Evolutionary conservation across 1,139 yeast genomes (phyloP).

Genomic region (Spathaspora sp.): DNA sequence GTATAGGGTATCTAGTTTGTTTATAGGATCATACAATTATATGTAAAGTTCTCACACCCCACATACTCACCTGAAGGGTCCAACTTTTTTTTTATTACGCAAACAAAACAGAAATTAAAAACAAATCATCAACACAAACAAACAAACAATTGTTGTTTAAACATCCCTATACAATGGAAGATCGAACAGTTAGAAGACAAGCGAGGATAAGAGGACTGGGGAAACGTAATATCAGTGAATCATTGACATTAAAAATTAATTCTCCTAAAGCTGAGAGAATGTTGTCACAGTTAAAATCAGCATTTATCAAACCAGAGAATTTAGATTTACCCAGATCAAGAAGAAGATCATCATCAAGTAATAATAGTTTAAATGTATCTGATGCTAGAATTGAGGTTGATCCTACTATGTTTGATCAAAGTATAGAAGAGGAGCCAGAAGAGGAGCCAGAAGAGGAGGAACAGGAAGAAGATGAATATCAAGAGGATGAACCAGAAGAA

Average conservation of each 20-base stretch:
- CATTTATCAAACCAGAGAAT: slow-evolving; percentile 2
- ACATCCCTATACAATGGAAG: slow-evolving; percentile 5
- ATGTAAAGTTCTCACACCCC: no score
- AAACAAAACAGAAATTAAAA: not conserved
- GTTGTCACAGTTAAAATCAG: slow-evolving; percentile 5
- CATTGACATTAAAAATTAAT: slow-evolving; percentile 1
- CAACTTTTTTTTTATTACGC: not conserved
- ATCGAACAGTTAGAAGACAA: slow-evolving; percentile 20
- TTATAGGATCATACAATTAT: no score
- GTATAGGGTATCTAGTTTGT: no score
- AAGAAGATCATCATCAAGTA: not conserved
- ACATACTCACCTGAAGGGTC: not conserved
- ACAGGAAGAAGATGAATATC: not conserved
- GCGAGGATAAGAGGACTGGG: slow-evolving; percentile 40
- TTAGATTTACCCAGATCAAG: slow-evolving; percentile 5
- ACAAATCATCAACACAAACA: not conserved
- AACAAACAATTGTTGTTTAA: not conserved
- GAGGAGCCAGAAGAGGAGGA: not conserved
- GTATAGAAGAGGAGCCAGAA: not conserved
- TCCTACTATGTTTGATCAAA: not conserved
- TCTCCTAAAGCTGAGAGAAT: slow-evolving; percentile 3
- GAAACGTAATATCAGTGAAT: slow-evolving; percentile 21
- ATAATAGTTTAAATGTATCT: not conserved
- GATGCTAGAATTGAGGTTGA: not conserved
- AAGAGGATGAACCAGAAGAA: not conserved